Evolutionary conservation across 2,329 filamentous ascomycete genomes (phyloP), one percentile per base, ranked within the genome.

Genomic region (Colletotrichum tropicicola): DNA sequence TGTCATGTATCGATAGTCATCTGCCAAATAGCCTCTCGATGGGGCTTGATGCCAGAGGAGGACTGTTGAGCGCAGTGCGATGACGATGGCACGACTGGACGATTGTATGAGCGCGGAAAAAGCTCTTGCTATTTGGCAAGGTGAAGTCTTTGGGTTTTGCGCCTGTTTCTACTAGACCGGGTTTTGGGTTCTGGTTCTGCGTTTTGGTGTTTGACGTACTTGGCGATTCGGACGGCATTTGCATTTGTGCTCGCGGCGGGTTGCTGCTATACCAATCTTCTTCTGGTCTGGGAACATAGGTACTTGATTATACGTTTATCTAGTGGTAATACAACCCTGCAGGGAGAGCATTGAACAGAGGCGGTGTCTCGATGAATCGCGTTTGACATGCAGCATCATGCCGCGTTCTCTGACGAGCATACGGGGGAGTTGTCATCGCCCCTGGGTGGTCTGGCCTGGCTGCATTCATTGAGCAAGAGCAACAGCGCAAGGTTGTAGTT

Each of bases 61-160:
- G 60, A 58, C 41, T 64, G 53, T 56, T 35, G 48, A 56, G 37
- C 44, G 54, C 62, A 65, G 52, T 63, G 58, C 48, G 59, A 66
- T 66, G 58, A 68, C 43, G 66, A 68, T 55, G 63, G 66, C 66
- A 68, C 67, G 67, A 68, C 52, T 56, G 67, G 56, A 68, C 63
- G 66, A 68, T 63, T 68, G 60, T 68, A 68, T 61, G 67, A 68
- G 48, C 25, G 60, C 51, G 56, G 60, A 49, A 60, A 63, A 54
- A 37, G 39, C 57, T 35, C 37, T 54, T 28, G 47, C 44, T 41
- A 59, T 59, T 59, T 56, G 62, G 49, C 37, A 15, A 9, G 25
- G 48, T 37, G 44, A 51, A n/a, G 21, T 60, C n/a, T 39, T 35
- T 44, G 32, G 30, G 54, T 21, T 28, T 32, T 56, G 39, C 44